A percentile compares a stretch with the other conserved stretches of the same genome.
These are phyloP conservation scores for Microbotryum saponariae DNA, from an alignment of 1,284 basidiomycete species.

Conservation along the genomic window DNA sequence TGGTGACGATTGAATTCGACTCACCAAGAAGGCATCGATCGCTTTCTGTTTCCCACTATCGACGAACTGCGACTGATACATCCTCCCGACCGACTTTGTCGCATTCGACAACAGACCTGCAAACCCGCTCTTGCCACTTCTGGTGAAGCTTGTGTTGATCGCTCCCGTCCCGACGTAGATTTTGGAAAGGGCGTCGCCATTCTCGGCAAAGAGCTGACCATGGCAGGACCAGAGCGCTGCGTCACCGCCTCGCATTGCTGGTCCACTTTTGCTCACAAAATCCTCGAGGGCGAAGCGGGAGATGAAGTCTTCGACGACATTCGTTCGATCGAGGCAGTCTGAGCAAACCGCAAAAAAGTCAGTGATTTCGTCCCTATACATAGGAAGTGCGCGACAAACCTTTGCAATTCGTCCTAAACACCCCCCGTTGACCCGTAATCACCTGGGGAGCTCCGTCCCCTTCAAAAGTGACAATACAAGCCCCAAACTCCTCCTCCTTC, in stretches of 20 bases:
- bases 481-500: slow-evolving; percentile 73
- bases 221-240: slow-evolving; percentile 71
- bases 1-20: slow-evolving; percentile 31
- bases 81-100: slow-evolving; percentile 82
- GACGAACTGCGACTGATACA: slow-evolving; percentile 97
- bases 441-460: slow-evolving; percentile 53
- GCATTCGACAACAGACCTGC: slow-evolving; percentile 86
- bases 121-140: slow-evolving; percentile 78
- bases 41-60: slow-evolving; percentile 90
- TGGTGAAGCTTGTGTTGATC: slow-evolving; percentile 88
- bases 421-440: slow-evolving; percentile 75
- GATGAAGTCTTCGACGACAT: slow-evolving; percentile 86
- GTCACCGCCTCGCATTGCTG: slow-evolving; percentile 41
- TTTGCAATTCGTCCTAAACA: slow-evolving; percentile 90
- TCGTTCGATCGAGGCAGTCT: slow-evolving; percentile 85
- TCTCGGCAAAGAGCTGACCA: slow-evolving; percentile 88
- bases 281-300: slow-evolving; percentile 63
- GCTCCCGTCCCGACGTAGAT: slow-evolving; percentile 97
- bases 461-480: slow-evolving; percentile 58
- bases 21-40: slow-evolving; percentile 87
- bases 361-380: slow-evolving; percentile 5
- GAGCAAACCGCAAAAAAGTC: neutral
- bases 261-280: slow-evolving; percentile 38
- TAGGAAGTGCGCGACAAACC: slow-evolving; percentile 46
- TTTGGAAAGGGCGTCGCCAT: slow-evolving; percentile 43